Conservation (phyloP, 495 filamentous ascomycete species). For the Clohesyomyces aquaticus region DNA sequence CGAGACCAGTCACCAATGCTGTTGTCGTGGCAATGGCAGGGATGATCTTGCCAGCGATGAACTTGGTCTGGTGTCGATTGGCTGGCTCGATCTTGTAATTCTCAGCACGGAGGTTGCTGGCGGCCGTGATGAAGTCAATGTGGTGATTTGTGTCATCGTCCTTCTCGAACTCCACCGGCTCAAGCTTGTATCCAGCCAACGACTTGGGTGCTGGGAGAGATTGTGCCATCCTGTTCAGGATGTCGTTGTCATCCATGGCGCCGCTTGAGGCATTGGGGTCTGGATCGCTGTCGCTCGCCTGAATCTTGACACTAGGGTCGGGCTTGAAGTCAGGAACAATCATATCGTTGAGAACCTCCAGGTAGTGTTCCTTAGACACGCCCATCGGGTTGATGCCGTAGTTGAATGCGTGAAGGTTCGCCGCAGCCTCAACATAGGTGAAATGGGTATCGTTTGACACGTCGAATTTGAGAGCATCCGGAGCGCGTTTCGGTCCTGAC, state of each 20-base stretch:
- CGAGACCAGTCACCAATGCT: slow-evolving; percentile 90
- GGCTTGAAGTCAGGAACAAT: slow-evolving; percentile 96
- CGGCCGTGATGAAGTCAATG: slow-evolving; percentile 98
- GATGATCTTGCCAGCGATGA: slow-evolving; percentile 99
- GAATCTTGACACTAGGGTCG: slow-evolving; percentile 91
- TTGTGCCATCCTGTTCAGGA: slow-evolving; percentile 68
- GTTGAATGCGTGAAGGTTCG: slow-evolving; percentile 96
- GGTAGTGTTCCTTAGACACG: slow-evolving; percentile 67
- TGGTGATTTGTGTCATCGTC: slow-evolving; percentile 98
- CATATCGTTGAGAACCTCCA: slow-evolving; percentile 83
- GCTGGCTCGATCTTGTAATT: slow-evolving; percentile 95
- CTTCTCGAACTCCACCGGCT: slow-evolving; percentile 97
- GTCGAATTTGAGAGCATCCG: slow-evolving; percentile 88
- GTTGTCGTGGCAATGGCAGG: slow-evolving; percentile 98
- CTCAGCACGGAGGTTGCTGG: slow-evolving; percentile 93
- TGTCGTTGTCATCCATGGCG: slow-evolving; percentile 68
- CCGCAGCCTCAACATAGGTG: slow-evolving; percentile 81
- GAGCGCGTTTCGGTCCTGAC: slow-evolving; percentile 98
- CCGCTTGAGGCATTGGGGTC: slow-evolving; percentile 76
- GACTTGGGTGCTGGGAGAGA: slow-evolving; percentile 75
- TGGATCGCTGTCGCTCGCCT: slow-evolving; percentile 92
- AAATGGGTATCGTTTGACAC: slow-evolving; percentile 80
- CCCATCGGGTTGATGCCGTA: slow-evolving; percentile 88
- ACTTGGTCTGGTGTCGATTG: slow-evolving; percentile 96
- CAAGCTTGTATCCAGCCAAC: slow-evolving; percentile 82